Percentiles rank a stretch among this genome's conserved stretches.
Evolutionary conservation across 1,284 basidiomycete species (phyloP).

Genomic region (Acaromyces ingoldii): DNA sequence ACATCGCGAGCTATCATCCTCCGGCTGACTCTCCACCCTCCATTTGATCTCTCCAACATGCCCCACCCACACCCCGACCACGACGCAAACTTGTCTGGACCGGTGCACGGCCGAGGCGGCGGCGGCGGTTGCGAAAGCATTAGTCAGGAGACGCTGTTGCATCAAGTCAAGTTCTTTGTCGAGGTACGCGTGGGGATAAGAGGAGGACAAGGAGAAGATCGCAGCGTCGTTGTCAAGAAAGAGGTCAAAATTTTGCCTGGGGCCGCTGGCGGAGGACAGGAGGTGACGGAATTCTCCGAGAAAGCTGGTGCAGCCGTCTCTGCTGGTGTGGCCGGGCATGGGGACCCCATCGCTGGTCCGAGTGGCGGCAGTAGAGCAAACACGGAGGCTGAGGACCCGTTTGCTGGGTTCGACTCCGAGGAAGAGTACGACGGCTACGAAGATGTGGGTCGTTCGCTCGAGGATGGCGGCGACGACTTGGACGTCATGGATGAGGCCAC

Average conservation of each 20-base stretch:
- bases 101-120: conserved; percentile 32
- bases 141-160: conserved; percentile 44
- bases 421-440: conserved; percentile 25
- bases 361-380: too few relatives aligned
- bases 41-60: conserved; percentile 39
- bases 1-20: conserved; percentile 34
- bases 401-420: conserved; percentile 1
- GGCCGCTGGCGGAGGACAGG: conserved; percentile 20
- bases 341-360: background rate
- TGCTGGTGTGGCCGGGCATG: background rate
- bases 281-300: background rate
- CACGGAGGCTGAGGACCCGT: background rate
- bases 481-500: background rate
- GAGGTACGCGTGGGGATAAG: conserved; percentile 32
- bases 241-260: conserved; percentile 38
- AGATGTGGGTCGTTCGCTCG: conserved; percentile 11
- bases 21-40: conserved; percentile 38
- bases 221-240: conserved; percentile 28
- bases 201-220: conserved; percentile 15
- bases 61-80: conserved; percentile 46
- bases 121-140: conserved; percentile 47
- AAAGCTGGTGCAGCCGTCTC: background rate
- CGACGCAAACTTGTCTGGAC: conserved; percentile 33
- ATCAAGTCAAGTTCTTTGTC: conserved; percentile 43
- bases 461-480: background rate